Evolutionary conservation across 78 protist genomes (phyloP).

Genomic region (Parvularia atlantis): DNA sequence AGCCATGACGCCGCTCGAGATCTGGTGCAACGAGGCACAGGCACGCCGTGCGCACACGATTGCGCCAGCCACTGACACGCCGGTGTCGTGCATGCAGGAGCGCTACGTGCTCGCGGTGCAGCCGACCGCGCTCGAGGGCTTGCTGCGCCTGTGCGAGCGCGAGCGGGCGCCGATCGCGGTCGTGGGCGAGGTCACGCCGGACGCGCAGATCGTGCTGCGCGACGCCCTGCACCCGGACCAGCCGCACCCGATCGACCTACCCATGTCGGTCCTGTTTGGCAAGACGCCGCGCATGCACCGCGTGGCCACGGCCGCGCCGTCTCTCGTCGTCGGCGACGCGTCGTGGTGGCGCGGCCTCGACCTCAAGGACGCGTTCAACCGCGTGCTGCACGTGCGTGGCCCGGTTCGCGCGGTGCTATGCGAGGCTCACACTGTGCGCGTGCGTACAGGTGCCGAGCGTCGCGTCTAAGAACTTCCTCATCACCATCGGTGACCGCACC

Average conservation of each 20-base stretch:
- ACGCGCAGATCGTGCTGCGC: background rate
- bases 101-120: constrained; percentile 13
- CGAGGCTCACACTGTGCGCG: constrained; percentile 39
- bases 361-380: background rate
- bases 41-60: constrained; percentile 2
- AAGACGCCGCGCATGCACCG: constrained; percentile 38
- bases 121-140: background rate
- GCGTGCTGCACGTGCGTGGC: too few species aligned
- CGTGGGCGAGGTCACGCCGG: constrained; percentile 40
- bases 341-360: constrained; percentile 1
- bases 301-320: too few species aligned
- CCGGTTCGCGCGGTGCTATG: too few species aligned
- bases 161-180: constrained; percentile 31
- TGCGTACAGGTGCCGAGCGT: constrained; percentile 65
- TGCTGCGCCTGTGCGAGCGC: constrained; percentile 43
- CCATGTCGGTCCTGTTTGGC: constrained; percentile 30
- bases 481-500: constrained; percentile 74
- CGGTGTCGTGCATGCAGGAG: too few species aligned
- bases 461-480: constrained; percentile 80
- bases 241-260: constrained; percentile 17
- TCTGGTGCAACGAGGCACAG: constrained; percentile 43
- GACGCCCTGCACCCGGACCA: background rate
- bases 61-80: too few species aligned
- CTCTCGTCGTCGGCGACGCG: too few species aligned
- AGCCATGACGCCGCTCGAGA: constrained; percentile 27